These are phyloP conservation scores for Glycine latifolia DNA, from an alignment of 306 rosid genomes.

Conservation along the genomic window DNA sequence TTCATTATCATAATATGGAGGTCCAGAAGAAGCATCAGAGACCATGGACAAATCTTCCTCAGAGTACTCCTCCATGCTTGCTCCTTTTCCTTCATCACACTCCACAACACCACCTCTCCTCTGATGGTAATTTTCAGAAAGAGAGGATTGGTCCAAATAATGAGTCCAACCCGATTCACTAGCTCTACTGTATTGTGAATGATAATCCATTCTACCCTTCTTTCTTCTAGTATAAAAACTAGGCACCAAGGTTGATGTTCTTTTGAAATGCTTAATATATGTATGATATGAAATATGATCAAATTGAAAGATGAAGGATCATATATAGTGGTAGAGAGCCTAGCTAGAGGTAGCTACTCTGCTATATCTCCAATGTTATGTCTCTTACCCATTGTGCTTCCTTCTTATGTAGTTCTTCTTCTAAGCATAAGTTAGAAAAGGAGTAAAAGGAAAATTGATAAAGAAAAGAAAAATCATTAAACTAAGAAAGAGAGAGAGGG, in stretches of 20 bases:
- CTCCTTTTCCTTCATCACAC: conserved; percentile 39
- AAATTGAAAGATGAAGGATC: conserved; percentile 28
- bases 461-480: conserved; percentile 11
- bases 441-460: conserved; percentile 17
- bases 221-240: conserved; percentile 26
- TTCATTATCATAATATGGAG: conserved; percentile 68
- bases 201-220: conserved; percentile 55
- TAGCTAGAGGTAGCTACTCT: conserved; percentile 26
- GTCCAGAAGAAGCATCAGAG: conserved; percentile 96
- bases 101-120: conserved; percentile 37
- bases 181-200: conserved; percentile 64
- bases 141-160: conserved; percentile 74
- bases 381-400: conserved; percentile 40
- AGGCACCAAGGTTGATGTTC: conserved; percentile 21
- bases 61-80: conserved; percentile 43
- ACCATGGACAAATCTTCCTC: conserved; percentile 84
- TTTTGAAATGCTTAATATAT: conserved; percentile 24
- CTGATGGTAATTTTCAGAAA: conserved; percentile 55
- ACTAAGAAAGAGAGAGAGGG: conserved; percentile 26
- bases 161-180: conserved; percentile 97
- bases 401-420: conserved; percentile 37
- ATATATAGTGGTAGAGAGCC: conserved; percentile 18
- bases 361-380: conserved; percentile 5
- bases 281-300: conserved; percentile 33
- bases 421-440: conserved; percentile 40